Evolutionary conservation across 2,329 filamentous ascomycete genomes (phyloP).

Genomic region (Talaromyces sp.): DNA sequence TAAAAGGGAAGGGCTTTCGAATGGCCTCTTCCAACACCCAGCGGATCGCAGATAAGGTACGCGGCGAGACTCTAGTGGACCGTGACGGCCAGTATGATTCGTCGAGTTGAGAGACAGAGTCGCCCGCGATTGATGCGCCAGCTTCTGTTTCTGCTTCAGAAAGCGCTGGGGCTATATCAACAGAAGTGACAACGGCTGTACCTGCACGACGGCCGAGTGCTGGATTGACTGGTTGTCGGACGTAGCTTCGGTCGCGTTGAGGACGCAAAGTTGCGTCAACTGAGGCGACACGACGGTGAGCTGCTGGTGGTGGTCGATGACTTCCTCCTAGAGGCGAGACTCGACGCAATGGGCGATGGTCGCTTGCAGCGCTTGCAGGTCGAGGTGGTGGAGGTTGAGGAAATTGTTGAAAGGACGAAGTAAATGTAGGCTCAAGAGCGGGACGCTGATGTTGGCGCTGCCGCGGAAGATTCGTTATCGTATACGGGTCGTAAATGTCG

Average conservation of each 20-base stretch:
- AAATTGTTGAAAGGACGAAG: constrained; percentile 30
- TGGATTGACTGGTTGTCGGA: constrained; percentile 22
- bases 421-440: constrained; percentile 38
- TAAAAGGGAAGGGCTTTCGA: constrained; percentile 75
- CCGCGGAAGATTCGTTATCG: constrained; percentile 39
- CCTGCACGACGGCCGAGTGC: neutral
- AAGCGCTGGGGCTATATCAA: constrained; percentile 25
- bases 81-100: constrained; percentile 50
- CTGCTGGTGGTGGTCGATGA: constrained; percentile 26
- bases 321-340: constrained; percentile 47
- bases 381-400: constrained; percentile 31
- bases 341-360: constrained; percentile 50
- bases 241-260: constrained; percentile 28
- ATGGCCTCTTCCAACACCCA: constrained; percentile 89
- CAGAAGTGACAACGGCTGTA: constrained; percentile 17
- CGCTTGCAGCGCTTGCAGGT: constrained; percentile 50
- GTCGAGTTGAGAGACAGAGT: constrained; percentile 27
- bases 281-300: constrained; percentile 40
- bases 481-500: constrained; percentile 49
- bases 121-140: constrained; percentile 29
- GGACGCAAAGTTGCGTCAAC: constrained; percentile 36
- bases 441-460: constrained; percentile 48
- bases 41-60: constrained; percentile 83
- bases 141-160: constrained; percentile 32
- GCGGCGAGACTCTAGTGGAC: constrained; percentile 64